These are phyloP conservation scores for Saturnispora dispora DNA, from an alignment of 805 yeast species.

Conservation along the genomic window DNA sequence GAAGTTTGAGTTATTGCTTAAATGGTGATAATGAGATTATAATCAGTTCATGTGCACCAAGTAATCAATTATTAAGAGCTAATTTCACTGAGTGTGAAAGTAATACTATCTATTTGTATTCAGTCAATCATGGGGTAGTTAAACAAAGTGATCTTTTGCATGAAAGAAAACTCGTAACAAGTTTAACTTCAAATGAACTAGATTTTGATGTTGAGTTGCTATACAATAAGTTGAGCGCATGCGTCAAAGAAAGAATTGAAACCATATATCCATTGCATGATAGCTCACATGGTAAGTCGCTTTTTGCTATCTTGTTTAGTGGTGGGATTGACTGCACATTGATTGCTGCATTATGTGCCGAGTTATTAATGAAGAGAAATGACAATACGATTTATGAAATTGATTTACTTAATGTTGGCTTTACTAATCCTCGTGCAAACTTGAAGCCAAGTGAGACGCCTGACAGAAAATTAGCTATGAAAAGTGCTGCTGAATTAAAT, in stretches of 20 bases:
- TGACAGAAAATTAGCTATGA: slow-evolving; percentile 67
- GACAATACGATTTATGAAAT: slow-evolving; percentile 28
- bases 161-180: not conserved
- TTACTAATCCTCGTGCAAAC: slow-evolving; percentile 77
- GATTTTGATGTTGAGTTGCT: slow-evolving; percentile 16
- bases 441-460: slow-evolving; percentile 61
- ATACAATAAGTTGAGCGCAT: slow-evolving; percentile 23
- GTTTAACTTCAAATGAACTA: not conserved
- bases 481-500: slow-evolving; percentile 48
- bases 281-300: slow-evolving; percentile 18
- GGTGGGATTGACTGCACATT: slow-evolving; percentile 95
- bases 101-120: slow-evolving; percentile 40
- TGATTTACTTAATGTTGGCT: slow-evolving; percentile 87
- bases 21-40: slow-evolving; percentile 28
- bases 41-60: slow-evolving; percentile 41
- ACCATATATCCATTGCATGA: slow-evolving; percentile 51
- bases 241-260: slow-evolving; percentile 44
- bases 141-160: not conserved
- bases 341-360: slow-evolving; percentile 48
- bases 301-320: slow-evolving; percentile 65
- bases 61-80: slow-evolving; percentile 17
- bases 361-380: slow-evolving; percentile 15
- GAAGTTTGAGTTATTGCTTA: slow-evolving; percentile 51
- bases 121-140: slow-evolving; percentile 20
- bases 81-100: slow-evolving; percentile 46